Evolutionary conservation across 208 protist species (phyloP).

Genomic region (Herpetomonas tarakana): DNA sequence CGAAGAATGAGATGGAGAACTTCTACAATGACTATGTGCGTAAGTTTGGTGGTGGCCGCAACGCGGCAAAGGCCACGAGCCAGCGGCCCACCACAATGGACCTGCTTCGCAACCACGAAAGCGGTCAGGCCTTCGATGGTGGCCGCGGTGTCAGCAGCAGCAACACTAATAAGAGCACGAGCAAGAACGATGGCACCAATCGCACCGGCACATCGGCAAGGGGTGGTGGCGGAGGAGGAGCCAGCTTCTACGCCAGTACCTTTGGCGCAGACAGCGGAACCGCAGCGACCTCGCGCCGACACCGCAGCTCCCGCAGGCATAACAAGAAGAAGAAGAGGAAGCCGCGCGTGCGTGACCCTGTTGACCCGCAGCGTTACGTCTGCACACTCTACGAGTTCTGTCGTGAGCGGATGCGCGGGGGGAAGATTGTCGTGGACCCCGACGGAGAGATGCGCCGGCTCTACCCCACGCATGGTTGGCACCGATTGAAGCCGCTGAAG

Average conservation of each 20-base stretch:
- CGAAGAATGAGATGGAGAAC: neutral
- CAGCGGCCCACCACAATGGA: neutral
- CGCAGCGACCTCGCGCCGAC: no score
- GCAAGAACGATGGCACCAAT: no score
- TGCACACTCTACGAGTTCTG: conserved; percentile 15
- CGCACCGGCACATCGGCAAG: no score
- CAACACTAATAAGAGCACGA: no score
- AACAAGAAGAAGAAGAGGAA: neutral
- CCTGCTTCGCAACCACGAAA: neutral
- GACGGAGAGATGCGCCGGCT: conserved; percentile 29
- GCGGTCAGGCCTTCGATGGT: no score
- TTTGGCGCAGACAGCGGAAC: no score
- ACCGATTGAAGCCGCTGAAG: conserved; percentile 7
- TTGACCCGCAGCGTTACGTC: conserved; percentile 19
- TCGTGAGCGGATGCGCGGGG: conserved; percentile 15
- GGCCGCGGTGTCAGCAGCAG: no score
- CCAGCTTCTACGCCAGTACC: no score
- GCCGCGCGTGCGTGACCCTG: conserved; percentile 1
- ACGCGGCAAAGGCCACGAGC: no score
- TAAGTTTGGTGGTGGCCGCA: no score
- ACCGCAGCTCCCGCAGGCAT: no score
- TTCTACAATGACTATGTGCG: neutral
- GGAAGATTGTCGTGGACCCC: conserved; percentile 21
- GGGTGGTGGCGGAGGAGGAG: no score
- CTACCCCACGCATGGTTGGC: conserved; percentile 24